Evolutionary conservation across 1,284 basidiomycete genomes (phyloP), one percentile per base, ranked within the genome.

Genomic region (Agaricales sp.): DNA sequence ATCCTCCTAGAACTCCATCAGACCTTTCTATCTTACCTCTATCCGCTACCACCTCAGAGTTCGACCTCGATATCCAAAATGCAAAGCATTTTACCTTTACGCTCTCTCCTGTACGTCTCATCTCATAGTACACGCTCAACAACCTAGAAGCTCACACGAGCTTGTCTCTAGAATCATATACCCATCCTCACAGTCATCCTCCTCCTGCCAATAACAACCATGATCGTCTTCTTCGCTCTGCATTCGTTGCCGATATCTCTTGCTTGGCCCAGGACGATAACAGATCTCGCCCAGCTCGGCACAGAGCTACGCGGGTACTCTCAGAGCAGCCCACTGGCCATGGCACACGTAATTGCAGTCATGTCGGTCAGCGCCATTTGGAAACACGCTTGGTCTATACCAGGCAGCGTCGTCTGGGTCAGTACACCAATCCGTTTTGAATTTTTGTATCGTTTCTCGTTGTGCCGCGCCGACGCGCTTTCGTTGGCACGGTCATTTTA

Each of bases 321-420:
- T 2, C 81, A 82, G 58, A 84, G 82, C 53, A 84, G 84, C 3
- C 57, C 69, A 13, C 67, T 63, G 1, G 75, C 80, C 14, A 69
- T 80, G 50, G 73, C 75, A 3, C 87, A 90, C 62, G 82, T 90
- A 43, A 63, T 93, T 43, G 79, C 74, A n/a, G 89, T 92, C 35
- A 74, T 95, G 58, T 81, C 84, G 30, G 73, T 91, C n/a, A 81
- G 86, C 18, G 87, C 88, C 2, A 71, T 90, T 26, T 95, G 90
- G 90, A 94, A 92, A 66, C 92, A 95, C 63, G 90, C 91, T 4
- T 95, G 91, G 91, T 92, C 89, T 52, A 78, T 95, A 46, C 91
- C 91, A 3, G 91, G 91, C 3, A 91, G 88, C 53, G 90, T 93
- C 48, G 74, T 94, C 50, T 83, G 92, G 80, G 88, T 91, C 56